Evolutionary conservation across 2,329 filamentous ascomycete genomes (phyloP).

Genomic region (Exophiala spinifera): DNA sequence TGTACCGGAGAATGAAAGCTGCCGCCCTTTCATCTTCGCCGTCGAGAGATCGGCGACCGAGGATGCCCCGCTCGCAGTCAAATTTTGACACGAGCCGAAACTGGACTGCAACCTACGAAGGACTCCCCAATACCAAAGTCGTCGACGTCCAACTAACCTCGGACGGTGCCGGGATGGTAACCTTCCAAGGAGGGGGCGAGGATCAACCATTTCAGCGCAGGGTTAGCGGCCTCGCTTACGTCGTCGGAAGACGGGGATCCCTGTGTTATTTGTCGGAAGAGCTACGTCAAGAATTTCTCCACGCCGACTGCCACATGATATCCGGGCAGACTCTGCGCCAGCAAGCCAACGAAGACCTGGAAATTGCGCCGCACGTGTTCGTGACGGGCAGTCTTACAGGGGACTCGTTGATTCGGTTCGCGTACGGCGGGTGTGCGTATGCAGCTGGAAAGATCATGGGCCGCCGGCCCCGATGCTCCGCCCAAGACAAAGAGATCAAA

Average conservation of each 20-base stretch:
- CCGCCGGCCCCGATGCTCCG: too few relatives aligned
- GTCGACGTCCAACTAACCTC: slow-evolving; percentile 36
- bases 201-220: slow-evolving; percentile 41
- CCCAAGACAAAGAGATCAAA: neutral
- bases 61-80: slow-evolving; percentile 32
- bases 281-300: slow-evolving; percentile 47
- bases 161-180: slow-evolving; percentile 37
- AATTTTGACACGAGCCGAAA: slow-evolving; percentile 48
- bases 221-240: slow-evolving; percentile 53
- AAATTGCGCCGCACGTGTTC: slow-evolving; percentile 54
- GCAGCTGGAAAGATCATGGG: slow-evolving; percentile 52
- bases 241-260: slow-evolving; percentile 55
- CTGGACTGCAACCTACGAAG: slow-evolving; percentile 54
- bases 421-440: slow-evolving; percentile 58
- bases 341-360: slow-evolving; percentile 51
- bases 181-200: slow-evolving; percentile 44
- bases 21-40: slow-evolving; percentile 36
- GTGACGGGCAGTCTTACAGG: slow-evolving; percentile 59
- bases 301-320: slow-evolving; percentile 35
- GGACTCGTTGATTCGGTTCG: slow-evolving; percentile 59
- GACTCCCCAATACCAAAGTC: slow-evolving; percentile 53
- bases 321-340: slow-evolving; percentile 53
- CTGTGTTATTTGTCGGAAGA: slow-evolving; percentile 50
- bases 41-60: slow-evolving; percentile 29
- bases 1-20: slow-evolving; percentile 60